Percentiles rank a stretch among this genome's conserved stretches.
phyloP scores from a whole-genome alignment of 495 filamentous ascomycete species.

The Acidiella bohemica region DNA sequence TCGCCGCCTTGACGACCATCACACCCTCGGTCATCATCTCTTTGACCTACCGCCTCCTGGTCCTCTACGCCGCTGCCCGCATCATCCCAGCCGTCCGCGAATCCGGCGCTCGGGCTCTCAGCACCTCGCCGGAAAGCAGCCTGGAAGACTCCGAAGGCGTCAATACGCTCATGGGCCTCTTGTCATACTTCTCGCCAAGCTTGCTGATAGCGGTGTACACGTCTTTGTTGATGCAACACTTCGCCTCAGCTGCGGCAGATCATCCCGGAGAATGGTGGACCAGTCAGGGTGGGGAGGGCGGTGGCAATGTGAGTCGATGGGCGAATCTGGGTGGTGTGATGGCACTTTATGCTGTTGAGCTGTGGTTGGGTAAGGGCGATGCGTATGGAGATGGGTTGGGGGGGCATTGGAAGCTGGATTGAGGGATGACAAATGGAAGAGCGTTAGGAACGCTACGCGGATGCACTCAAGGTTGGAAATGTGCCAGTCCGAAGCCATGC shows the following conservation, averaged over 20 bases:
- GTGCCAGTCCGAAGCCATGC: no score
- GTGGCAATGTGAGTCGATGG: conserved; percentile 84
- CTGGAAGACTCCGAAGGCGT: conserved; percentile 77
- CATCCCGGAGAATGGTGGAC: conserved; percentile 72
- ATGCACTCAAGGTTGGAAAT: no score
- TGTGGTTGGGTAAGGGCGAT: conserved; percentile 69
- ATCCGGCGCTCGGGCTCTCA: conserved; percentile 61
- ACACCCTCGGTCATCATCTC: conserved; percentile 92
- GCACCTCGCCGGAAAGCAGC: conserved; percentile 50
- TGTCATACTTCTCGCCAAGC: conserved; percentile 84
- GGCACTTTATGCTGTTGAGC: conserved; percentile 74
- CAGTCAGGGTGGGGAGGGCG: conserved; percentile 58
- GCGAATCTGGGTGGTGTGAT: conserved; percentile 80
- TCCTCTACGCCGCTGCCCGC: conserved; percentile 87
- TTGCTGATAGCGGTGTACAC: conserved; percentile 94
- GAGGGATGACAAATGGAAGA: no score
- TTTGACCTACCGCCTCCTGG: conserved; percentile 78
- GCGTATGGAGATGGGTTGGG: conserved; percentile 50
- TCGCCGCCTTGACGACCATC: conserved; percentile 80
- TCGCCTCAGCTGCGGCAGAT: conserved; percentile 53
- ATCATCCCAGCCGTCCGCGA: conserved; percentile 91
- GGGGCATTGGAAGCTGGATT: conserved; percentile 89
- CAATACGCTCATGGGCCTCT: conserved; percentile 58
- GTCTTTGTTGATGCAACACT: conserved; percentile 91
- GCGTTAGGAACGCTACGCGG: no score